Conservation (phyloP, 148 eudicot genomes). For the Nepenthes mirabilis region DNA sequence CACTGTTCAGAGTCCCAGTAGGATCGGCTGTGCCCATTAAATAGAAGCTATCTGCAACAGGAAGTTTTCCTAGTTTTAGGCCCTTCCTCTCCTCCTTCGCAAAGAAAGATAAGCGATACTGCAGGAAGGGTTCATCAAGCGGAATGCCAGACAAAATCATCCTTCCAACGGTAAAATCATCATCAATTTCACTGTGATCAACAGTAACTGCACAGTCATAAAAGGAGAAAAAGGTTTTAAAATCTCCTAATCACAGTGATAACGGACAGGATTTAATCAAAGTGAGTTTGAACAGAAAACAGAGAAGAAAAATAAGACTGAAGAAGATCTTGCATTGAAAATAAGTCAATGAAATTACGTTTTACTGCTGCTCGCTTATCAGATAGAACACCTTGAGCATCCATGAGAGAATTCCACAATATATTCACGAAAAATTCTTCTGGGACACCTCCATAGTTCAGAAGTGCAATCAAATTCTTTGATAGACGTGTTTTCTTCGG, state of each 20-base stretch:
- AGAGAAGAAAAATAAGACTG: background rate
- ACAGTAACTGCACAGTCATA: constrained; percentile 38
- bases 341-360: constrained; percentile 27
- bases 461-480: constrained; percentile 63
- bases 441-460: constrained; percentile 78
- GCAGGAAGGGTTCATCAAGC: constrained; percentile 62
- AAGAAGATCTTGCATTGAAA: background rate
- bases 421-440: constrained; percentile 31
- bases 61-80: constrained; percentile 56
- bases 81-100: constrained; percentile 34
- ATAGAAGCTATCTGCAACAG: constrained; percentile 50
- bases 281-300: background rate
- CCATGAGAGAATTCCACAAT: constrained; percentile 32
- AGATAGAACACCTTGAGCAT: constrained; percentile 22
- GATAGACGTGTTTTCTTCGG: constrained; percentile 48
- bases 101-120: constrained; percentile 25
- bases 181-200: constrained; percentile 37
- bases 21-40: constrained; percentile 95
- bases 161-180: constrained; percentile 22
- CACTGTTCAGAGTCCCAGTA: constrained; percentile 34
- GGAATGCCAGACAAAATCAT: constrained; percentile 74
- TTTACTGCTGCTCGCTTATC: constrained; percentile 39
- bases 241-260: too few relatives aligned
- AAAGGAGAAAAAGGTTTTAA: constrained; percentile 1
- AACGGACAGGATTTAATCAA: background rate